Conservation (phyloP, 2,329 filamentous ascomycete genomes). For the Exophiala sideris region DNA sequence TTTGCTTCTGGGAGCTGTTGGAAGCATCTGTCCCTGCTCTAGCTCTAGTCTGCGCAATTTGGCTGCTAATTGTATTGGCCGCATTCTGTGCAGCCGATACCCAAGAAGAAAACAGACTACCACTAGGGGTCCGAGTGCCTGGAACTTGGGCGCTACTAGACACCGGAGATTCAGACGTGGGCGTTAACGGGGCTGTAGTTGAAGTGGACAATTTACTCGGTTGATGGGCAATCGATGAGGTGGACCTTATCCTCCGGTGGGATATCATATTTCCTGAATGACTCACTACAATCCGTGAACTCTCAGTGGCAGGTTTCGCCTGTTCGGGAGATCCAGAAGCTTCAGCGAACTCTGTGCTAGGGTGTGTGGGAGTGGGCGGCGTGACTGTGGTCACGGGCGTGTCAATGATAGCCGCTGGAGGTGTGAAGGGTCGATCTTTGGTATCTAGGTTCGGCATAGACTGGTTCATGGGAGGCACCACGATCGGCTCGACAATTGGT, state of each 20-base stretch:
- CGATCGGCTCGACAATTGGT: neutral
- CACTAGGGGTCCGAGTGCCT: conserved; percentile 25
- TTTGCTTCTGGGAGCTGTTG: conserved; percentile 32
- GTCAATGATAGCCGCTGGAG: conserved; percentile 29
- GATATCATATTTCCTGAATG: conserved; percentile 69
- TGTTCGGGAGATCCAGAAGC: conserved; percentile 34
- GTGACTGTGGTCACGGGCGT: conserved; percentile 59
- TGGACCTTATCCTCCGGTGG: conserved; percentile 62
- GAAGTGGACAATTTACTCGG: conserved; percentile 87
- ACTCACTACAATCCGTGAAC: conserved; percentile 54
- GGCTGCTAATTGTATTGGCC: conserved; percentile 72
- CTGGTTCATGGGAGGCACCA: conserved; percentile 8
- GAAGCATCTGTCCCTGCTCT: conserved; percentile 35
- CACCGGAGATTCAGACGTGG: conserved; percentile 63
- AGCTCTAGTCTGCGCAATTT: conserved; percentile 50
- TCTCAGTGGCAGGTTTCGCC: conserved; percentile 31
- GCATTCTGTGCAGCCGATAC: conserved; percentile 92
- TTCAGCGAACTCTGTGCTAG: conserved; percentile 35
- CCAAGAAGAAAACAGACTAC: conserved; percentile 83
- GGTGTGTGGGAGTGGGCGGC: conserved; percentile 57
- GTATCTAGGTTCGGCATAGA: conserved; percentile 22
- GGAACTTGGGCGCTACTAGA: neutral
- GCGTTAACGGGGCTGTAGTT: conserved; percentile 68
- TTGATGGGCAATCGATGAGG: conserved; percentile 50
- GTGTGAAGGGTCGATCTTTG: conserved; percentile 25